Evolutionary conservation across 805 yeast species (phyloP).

Genomic region (Myxozyma sirexii): DNA sequence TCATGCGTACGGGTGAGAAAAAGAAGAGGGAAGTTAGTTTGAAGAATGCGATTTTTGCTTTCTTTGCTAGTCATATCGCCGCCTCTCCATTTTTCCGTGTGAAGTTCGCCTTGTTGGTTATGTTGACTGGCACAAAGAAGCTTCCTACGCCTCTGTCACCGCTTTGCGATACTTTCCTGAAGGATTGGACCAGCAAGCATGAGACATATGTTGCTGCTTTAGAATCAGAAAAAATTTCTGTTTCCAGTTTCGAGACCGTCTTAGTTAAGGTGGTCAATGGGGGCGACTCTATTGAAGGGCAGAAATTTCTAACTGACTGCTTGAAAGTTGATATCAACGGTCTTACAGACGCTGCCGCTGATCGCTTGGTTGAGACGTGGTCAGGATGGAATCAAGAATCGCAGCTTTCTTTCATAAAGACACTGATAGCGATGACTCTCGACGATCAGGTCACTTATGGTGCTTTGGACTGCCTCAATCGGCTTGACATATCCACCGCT

Average conservation of each 20-base stretch:
- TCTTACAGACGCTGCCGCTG: constrained; percentile 51
- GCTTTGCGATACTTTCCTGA: constrained; percentile 50
- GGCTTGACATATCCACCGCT: constrained; percentile 59
- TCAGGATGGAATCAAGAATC: constrained; percentile 57
- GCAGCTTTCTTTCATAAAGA: constrained; percentile 60
- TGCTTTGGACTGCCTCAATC: constrained; percentile 52
- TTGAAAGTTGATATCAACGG: constrained; percentile 41
- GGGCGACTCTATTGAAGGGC: constrained; percentile 61
- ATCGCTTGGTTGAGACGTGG: constrained; percentile 60
- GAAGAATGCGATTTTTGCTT: constrained; percentile 57
- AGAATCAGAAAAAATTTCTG: constrained; percentile 52
- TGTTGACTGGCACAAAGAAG: constrained; percentile 49
- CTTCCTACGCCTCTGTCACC: constrained; percentile 43
- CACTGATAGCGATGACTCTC: constrained; percentile 59
- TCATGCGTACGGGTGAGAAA: constrained; percentile 36
- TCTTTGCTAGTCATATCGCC: constrained; percentile 69
- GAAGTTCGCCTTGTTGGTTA: constrained; percentile 54
- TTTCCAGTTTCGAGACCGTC: constrained; percentile 57
- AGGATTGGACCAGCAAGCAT: constrained; percentile 53
- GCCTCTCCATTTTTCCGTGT: constrained; percentile 55
- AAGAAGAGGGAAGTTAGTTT: constrained; percentile 23
- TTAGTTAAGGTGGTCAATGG: constrained; percentile 63
- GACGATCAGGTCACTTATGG: constrained; percentile 47
- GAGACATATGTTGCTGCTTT: constrained; percentile 50
- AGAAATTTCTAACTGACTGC: constrained; percentile 61